Evolutionary conservation across 1,284 basidiomycete genomes (phyloP).

Genomic region (Ganoderma leucocontextum): DNA sequence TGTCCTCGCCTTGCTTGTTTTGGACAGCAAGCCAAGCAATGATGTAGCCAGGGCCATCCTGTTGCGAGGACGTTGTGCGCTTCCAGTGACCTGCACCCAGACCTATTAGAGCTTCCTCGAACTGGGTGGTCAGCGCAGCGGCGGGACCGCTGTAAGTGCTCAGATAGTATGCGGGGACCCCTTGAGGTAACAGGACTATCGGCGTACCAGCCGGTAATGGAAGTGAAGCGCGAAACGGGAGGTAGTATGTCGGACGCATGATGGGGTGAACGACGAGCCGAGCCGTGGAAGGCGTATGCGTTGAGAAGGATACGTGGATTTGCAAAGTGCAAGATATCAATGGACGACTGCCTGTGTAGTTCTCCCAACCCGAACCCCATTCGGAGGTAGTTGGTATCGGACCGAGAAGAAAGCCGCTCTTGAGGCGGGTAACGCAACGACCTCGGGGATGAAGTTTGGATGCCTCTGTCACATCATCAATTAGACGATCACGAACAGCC

Average conservation of each 20-base stretch:
- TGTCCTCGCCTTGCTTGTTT: constrained; percentile 80
- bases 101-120: constrained; percentile 65
- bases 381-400: constrained; percentile 53
- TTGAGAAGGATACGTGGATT: constrained; percentile 52
- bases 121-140: constrained; percentile 66
- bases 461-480: constrained; percentile 62
- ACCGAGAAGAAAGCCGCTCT: constrained; percentile 67
- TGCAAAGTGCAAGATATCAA: constrained; percentile 69
- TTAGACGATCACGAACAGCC: constrained; percentile 57
- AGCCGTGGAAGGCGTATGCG: constrained; percentile 33
- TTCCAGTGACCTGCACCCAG: constrained; percentile 65
- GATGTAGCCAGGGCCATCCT: constrained; percentile 53
- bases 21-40: constrained; percentile 78
- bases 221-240: constrained; percentile 49
- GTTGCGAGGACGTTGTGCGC: constrained; percentile 16
- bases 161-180: constrained; percentile 76
- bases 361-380: constrained; percentile 72
- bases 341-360: constrained; percentile 56
- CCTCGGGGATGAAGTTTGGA: constrained; percentile 34
- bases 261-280: constrained; percentile 68
- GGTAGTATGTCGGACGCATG: constrained; percentile 60
- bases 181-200: constrained; percentile 71
- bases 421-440: constrained; percentile 52
- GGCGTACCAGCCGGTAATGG: constrained; percentile 66
- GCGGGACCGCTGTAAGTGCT: constrained; percentile 70